phyloP scores from a whole-genome alignment of 176 grass and related monocot genomes.

The Musa beccarii region DNA sequence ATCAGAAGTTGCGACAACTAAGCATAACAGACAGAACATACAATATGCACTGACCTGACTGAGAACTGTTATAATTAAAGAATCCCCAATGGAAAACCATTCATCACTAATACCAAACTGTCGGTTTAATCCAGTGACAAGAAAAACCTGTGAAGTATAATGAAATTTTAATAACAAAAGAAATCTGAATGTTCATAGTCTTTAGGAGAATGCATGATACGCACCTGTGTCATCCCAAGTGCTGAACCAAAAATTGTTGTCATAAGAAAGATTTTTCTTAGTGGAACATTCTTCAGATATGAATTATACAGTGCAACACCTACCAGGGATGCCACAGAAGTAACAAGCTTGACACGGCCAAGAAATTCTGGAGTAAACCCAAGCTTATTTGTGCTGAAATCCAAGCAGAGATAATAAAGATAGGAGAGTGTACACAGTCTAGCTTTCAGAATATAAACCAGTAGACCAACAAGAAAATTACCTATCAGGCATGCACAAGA shows the following conservation, averaged over 20 bases:
- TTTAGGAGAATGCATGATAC: slow-evolving; percentile 12
- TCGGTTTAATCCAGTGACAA: slow-evolving; percentile 71
- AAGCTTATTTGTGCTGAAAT: slow-evolving; percentile 91
- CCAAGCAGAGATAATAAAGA: slow-evolving; percentile 19
- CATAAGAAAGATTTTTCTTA: slow-evolving; percentile 75
- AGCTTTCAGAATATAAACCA: slow-evolving; percentile 11
- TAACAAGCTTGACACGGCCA: slow-evolving; percentile 77
- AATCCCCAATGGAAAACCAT: slow-evolving; percentile 95
- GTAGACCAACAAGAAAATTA: slow-evolving; percentile 10
- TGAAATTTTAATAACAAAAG: slow-evolving; percentile 16
- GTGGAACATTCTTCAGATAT: slow-evolving; percentile 69
- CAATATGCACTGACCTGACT: slow-evolving; percentile 43
- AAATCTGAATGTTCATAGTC: slow-evolving; percentile 2
- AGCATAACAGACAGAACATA: not conserved
- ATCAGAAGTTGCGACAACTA: not conserved
- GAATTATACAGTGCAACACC: slow-evolving; percentile 80
- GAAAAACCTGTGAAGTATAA: slow-evolving; percentile 50
- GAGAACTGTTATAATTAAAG: slow-evolving; percentile 91
- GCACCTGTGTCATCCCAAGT: slow-evolving; percentile 95
- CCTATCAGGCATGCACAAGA: not conserved
- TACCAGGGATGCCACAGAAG: slow-evolving; percentile 84
- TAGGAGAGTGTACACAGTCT: slow-evolving; percentile 14
- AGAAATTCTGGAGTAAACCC: slow-evolving; percentile 93
- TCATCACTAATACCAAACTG: slow-evolving; percentile 74
- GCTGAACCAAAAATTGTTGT: slow-evolving; percentile 68